Evolutionary conservation across 352 stramenopile genomes (phyloP).

Genomic region (Phytopythium boreale): DNA sequence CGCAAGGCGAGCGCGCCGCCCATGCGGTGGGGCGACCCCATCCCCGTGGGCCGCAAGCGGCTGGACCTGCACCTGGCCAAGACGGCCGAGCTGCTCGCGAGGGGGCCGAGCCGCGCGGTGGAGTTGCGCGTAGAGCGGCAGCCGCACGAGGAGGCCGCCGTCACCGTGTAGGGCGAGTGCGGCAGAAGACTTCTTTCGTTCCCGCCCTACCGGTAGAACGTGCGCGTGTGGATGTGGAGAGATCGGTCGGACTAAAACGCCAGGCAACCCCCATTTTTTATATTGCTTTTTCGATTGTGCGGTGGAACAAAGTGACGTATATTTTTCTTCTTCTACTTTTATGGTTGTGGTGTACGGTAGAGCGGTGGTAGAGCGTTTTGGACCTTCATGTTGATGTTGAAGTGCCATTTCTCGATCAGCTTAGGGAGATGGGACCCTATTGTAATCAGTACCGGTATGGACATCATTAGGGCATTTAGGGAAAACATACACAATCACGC

Average conservation of each 20-base stretch:
- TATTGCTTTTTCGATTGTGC: not conserved
- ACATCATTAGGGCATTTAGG: too few species aligned
- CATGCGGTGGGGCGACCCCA: slow-evolving; percentile 37
- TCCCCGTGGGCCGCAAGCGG: slow-evolving; percentile 22
- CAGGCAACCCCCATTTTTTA: not conserved
- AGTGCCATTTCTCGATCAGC: not conserved
- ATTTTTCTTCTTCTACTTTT: not conserved
- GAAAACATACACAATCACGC: too few species aligned
- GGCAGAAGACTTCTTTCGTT: not conserved
- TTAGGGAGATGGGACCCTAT: not conserved
- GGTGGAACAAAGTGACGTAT: not conserved
- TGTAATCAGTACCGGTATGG: not conserved
- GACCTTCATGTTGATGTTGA: not conserved
- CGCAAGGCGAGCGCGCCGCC: slow-evolving; percentile 46
- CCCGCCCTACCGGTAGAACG: not conserved
- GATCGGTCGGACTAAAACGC: not conserved
- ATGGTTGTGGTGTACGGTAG: too few species aligned
- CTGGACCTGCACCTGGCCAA: slow-evolving; percentile 44
- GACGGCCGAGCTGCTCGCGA: slow-evolving; percentile 19
- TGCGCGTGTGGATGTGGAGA: not conserved
- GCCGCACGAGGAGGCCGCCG: slow-evolving; percentile 18
- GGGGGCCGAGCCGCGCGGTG: slow-evolving; percentile 19
- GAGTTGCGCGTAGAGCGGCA: slow-evolving; percentile 32
- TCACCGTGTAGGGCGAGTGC: slow-evolving; percentile 7
- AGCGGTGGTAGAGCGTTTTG: too few species aligned